Base-by-base conservation (phyloP, 345 rosid species). In the Eucalyptus regnans region DNA sequence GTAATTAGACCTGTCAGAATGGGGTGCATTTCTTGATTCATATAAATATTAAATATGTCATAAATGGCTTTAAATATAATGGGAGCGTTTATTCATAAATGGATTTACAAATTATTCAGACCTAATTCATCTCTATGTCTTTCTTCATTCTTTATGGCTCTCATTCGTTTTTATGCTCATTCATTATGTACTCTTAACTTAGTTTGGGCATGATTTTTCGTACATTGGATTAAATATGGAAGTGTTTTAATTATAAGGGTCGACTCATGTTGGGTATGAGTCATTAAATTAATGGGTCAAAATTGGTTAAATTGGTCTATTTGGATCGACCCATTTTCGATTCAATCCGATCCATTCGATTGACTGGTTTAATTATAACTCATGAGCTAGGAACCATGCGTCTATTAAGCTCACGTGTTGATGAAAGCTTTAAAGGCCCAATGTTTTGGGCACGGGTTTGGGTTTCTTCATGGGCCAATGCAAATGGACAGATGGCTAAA, bases 271-370 rank as follows among this genome's bases (percentile, higher is more conserved):
- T 51, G 1, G 22, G 60, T 9, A 56, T 22, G 5, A 56, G 5
- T 56, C 0, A 56, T 23, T 56, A 56, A 22, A 8, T 56, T 56
- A 56, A 56, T 56, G 8, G 12, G 0, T 56, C 3, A 56, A 22
- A 2, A 56, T 0, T 1, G 0, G 0, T 56, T 56, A 56, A 56
- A 56, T 56, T 4, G 8, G 0, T 56, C 0, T 22, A 56, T 56
- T 56, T 56, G 3, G 1, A 56, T 1, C 1, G 1, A 56, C 27
- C 0, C 62, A 1, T 56, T 56, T 56, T 56, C 3, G 1, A 56
- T 52, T 52, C 62, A 56, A 56, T 23, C 27, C 0, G 6, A 56
- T 22, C 5, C 62, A 56, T 27, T 4, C 0, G 6, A 56, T 33
- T 33, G 33, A 33, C 6, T 5, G 6, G 29, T 56, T 29, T 56